phyloP scores from a whole-genome alignment of 2,329 filamentous ascomycete species.

The Aureobasidium namibiae region DNA sequence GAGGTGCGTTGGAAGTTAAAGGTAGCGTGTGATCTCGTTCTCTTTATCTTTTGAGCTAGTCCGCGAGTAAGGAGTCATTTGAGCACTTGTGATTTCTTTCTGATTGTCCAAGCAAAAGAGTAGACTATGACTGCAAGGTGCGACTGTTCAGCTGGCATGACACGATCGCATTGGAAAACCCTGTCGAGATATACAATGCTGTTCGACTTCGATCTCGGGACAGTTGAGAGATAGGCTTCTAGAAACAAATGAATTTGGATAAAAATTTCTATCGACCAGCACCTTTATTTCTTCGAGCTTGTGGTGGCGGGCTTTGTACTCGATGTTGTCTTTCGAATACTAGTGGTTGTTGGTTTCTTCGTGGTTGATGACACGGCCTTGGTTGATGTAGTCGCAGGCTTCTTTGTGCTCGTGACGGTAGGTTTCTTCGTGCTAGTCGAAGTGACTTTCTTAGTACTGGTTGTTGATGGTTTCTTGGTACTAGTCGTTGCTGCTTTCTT shows the following conservation, averaged over 20 bases:
- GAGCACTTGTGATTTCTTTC: no score
- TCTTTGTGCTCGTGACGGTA: background rate
- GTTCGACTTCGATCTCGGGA: no score
- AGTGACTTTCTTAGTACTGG: background rate
- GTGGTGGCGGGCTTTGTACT: background rate
- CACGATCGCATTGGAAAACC: no score
- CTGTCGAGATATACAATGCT: no score
- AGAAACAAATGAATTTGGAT: background rate
- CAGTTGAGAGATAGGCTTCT: no score
- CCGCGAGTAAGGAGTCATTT: background rate
- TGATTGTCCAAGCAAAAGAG: no score
- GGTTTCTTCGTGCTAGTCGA: background rate
- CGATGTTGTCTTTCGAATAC: background rate
- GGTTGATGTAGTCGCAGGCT: background rate
- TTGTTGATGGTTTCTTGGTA: background rate
- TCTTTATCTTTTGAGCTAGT: background rate
- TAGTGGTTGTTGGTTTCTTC: background rate
- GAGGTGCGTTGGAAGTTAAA: background rate
- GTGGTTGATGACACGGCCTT: background rate
- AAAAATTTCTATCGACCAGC: background rate
- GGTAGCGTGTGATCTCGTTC: background rate
- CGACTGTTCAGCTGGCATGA: no score
- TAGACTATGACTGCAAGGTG: no score
- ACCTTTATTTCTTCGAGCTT: background rate
- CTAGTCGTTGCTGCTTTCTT: background rate